phyloP scores from a whole-genome alignment of 2,329 filamentous ascomycete species.

The Aspergillus sp. region DNA sequence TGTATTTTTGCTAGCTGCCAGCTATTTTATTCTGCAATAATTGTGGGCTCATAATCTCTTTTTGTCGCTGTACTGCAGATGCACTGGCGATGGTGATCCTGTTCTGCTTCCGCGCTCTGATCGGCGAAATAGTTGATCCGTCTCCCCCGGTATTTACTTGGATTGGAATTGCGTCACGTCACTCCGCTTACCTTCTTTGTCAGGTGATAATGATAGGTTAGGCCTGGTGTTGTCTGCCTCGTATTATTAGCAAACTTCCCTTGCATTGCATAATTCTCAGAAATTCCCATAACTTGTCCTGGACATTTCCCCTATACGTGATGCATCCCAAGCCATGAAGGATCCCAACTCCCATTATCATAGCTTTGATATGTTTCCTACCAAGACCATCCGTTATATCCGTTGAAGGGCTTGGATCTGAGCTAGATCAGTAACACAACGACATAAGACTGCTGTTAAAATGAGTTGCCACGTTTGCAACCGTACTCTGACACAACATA shows the following conservation, averaged over 20 bases:
- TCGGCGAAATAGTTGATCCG: too few species aligned
- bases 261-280: neutral
- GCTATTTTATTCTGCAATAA: too few species aligned
- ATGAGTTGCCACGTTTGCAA: slow-evolving; percentile 72
- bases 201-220: neutral
- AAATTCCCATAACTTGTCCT: neutral
- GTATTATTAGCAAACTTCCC: neutral
- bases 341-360: neutral
- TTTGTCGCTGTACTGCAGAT: too few species aligned
- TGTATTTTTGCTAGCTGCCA: too few species aligned
- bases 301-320: too few species aligned
- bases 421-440: slow-evolving; percentile 2
- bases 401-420: neutral
- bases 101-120: too few species aligned
- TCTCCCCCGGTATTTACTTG: too few species aligned
- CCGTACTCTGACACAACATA: slow-evolving; percentile 53
- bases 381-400: neutral
- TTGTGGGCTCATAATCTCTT: too few species aligned
- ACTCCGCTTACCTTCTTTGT: neutral
- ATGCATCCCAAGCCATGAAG: neutral
- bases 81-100: too few species aligned
- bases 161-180: too few species aligned
- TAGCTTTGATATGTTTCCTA: neutral
- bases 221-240: too few species aligned
- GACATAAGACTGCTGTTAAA: slow-evolving; percentile 24